Conservation (phyloP, 1,139 yeast genomes). For the Diutina mesorugosa region DNA sequence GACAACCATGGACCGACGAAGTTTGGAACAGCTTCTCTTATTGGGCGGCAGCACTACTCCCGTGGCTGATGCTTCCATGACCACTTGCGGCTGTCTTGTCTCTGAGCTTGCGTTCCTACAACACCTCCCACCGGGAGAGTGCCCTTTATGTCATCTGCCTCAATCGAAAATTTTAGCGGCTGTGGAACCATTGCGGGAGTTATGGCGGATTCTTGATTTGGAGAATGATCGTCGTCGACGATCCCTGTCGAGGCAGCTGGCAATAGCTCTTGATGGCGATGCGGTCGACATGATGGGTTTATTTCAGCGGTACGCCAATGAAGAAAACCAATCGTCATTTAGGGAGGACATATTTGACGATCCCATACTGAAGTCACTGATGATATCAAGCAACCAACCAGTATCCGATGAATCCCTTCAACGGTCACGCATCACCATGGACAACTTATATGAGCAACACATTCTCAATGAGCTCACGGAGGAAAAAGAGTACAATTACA, state of each 20-base stretch:
- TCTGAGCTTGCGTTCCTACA: constrained; percentile 31
- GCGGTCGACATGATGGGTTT: constrained; percentile 23
- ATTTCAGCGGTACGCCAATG: constrained; percentile 31
- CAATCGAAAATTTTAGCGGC: constrained; percentile 27
- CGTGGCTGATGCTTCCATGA: constrained; percentile 35
- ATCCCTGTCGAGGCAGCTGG: constrained; percentile 2
- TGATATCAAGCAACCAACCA: not conserved
- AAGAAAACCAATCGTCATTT: constrained; percentile 12
- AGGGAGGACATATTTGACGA: not conserved
- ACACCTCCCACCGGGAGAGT: constrained; percentile 10
- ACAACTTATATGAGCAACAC: not conserved
- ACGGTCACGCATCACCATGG: constrained; percentile 3
- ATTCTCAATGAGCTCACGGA: constrained; percentile 16
- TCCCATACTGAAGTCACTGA: not conserved
- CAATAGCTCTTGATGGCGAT: constrained; percentile 8
- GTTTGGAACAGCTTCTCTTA: not conserved
- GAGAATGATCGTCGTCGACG: constrained; percentile 3
- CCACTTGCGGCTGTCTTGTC: constrained; percentile 63
- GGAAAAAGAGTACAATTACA: constrained; percentile 50
- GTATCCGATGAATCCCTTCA: not conserved
- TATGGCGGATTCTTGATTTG: constrained; percentile 25
- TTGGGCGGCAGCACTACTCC: not conserved
- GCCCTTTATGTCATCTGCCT: constrained; percentile 36
- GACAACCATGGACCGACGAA: not conserved
- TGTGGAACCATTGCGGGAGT: constrained; percentile 37